Percentiles rank a stretch among this genome's conserved stretches.
Conservation (phyloP, 495 filamentous ascomycete genomes). For the Penicillium soppii region DNA sequence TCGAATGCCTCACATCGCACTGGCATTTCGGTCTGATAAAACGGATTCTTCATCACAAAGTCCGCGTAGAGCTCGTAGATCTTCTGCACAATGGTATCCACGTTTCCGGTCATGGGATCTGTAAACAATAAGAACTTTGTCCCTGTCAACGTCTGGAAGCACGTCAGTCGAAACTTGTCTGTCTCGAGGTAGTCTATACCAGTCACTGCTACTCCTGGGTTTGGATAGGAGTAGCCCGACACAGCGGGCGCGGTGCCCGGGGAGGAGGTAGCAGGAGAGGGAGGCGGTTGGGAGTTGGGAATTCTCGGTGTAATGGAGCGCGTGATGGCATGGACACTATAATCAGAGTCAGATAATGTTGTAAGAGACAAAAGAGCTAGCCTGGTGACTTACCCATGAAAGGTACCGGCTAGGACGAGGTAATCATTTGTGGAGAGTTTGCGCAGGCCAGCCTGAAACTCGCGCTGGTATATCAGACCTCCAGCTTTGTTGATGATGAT, state of each 20-base stretch:
- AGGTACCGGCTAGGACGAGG: constrained; percentile 95
- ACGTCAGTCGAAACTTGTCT: constrained; percentile 87
- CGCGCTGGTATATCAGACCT: constrained; percentile 90
- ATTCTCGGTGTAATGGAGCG: constrained; percentile 67
- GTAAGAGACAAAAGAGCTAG: constrained; percentile 4
- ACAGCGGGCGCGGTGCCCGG: constrained; percentile 23
- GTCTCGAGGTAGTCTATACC: constrained; percentile 91
- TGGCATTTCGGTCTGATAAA: constrained; percentile 97
- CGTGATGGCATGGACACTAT: constrained; percentile 83
- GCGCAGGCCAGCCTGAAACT: constrained; percentile 79
- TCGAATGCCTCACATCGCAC: constrained; percentile 94
- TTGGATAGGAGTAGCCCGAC: constrained; percentile 40
- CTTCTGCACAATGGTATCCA: constrained; percentile 74
- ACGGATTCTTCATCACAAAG: constrained; percentile 99
- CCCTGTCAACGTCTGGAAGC: constrained; percentile 91
- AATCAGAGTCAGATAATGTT: neutral
- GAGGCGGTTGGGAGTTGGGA: constrained; percentile 30
- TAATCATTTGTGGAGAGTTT: constrained; percentile 92
- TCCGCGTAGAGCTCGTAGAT: constrained; percentile 96
- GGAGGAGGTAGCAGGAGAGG: constrained; percentile 29
- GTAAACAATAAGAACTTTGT: constrained; percentile 96
- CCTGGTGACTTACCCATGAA: constrained; percentile 71
- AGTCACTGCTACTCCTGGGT: constrained; percentile 47
- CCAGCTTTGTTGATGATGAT: constrained; percentile 99
- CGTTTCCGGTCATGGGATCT: constrained; percentile 83